Conservation (phyloP, 345 rosid species). For the Populus simonii region DNA sequence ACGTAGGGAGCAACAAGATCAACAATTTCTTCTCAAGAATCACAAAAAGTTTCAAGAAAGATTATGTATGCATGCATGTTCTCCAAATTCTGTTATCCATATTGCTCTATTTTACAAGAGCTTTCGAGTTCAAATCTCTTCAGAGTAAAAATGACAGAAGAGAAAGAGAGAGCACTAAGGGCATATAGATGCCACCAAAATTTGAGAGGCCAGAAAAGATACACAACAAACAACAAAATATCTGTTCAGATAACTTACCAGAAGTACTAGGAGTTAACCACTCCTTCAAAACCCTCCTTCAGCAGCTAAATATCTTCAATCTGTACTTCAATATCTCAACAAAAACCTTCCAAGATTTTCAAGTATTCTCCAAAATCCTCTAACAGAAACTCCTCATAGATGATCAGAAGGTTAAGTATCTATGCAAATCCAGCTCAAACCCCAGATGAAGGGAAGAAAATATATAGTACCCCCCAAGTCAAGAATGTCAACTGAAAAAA, state of each 20-base stretch:
- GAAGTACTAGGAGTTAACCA: not conserved
- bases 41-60: not conserved
- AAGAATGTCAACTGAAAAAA: constrained; percentile 28
- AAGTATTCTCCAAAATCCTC: not conserved
- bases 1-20: not conserved
- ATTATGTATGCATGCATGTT: not conserved
- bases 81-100: not conserved
- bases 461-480: not conserved
- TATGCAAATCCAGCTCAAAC: not conserved
- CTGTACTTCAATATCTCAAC: not conserved
- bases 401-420: not conserved
- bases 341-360: not conserved
- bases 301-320: not conserved
- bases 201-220: not conserved
- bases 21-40: not conserved
- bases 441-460: not conserved
- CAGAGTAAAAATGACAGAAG: no score
- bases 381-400: not conserved
- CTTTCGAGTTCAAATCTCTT: no score
- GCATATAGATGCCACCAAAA: not conserved
- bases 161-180: not conserved
- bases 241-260: not conserved
- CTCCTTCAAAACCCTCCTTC: not conserved
- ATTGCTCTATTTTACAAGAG: not conserved
- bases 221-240: not conserved